Evolutionary conservation across 345 rosid species (phyloP).

Genomic region (Hirschfeldia incana): DNA sequence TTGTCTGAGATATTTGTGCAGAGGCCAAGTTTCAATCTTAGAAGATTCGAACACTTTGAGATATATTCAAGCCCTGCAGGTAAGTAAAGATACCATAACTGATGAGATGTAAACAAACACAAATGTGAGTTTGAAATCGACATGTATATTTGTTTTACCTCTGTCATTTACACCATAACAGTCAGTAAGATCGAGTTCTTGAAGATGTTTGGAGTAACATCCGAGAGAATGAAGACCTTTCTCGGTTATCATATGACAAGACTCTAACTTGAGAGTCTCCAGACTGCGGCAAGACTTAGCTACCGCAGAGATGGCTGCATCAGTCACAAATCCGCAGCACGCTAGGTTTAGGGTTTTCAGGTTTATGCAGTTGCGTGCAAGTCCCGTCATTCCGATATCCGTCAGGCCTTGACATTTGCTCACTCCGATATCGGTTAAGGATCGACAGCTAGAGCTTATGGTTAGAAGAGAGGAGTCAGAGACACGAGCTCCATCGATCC

Average conservation of each 20-base stretch:
- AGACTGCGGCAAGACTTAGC: constrained; percentile 69
- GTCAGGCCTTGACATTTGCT: constrained; percentile 76
- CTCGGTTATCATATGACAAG: constrained; percentile 80
- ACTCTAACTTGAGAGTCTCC: constrained; percentile 71
- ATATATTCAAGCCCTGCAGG: constrained; percentile 71
- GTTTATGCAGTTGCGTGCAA: constrained; percentile 60
- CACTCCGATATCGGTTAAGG: constrained; percentile 67
- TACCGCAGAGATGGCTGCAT: constrained; percentile 68
- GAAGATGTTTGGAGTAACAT: constrained; percentile 52
- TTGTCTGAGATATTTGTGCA: constrained; percentile 68
- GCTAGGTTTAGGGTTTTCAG: constrained; percentile 63
- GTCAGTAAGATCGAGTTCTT: constrained; percentile 92
- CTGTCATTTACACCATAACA: constrained; percentile 68
- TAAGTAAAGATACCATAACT: not conserved
- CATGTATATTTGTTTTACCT: constrained; percentile 43
- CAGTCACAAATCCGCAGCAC: constrained; percentile 71
- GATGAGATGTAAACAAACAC: not conserved
- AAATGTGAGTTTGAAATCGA: not conserved
- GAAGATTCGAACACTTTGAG: constrained; percentile 65
- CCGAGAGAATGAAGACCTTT: constrained; percentile 75
- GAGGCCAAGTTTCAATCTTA: constrained; percentile 71
- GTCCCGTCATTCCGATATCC: constrained; percentile 54
- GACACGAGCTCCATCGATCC: constrained; percentile 65
- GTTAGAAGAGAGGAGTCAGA: constrained; percentile 49
- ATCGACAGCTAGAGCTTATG: constrained; percentile 56